Conservation (phyloP, 2,329 filamentous ascomycete species). For the Pezicula neosporulosa region DNA sequence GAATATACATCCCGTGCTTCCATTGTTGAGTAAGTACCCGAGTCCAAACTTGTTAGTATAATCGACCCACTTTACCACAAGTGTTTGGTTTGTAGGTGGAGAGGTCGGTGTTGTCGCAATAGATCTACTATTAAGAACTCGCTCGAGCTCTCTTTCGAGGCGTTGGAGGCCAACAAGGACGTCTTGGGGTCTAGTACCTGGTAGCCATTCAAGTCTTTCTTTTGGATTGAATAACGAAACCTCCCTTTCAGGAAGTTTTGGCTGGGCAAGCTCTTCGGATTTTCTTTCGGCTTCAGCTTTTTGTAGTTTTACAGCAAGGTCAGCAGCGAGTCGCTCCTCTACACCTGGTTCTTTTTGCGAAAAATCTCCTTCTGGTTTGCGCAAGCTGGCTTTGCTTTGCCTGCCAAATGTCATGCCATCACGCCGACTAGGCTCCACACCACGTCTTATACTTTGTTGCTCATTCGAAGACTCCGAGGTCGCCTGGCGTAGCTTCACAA, state of each 20-base stretch:
- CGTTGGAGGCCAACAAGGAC: conserved; percentile 52
- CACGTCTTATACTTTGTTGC: background rate
- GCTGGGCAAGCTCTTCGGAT: conserved; percentile 22
- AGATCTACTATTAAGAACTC: conserved; percentile 59
- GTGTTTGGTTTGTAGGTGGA: conserved; percentile 53
- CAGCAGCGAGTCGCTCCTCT: conserved; percentile 25
- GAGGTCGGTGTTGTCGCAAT: conserved; percentile 58
- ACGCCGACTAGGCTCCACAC: conserved; percentile 10
- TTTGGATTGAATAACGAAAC: conserved; percentile 47
- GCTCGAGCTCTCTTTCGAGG: conserved; percentile 58
- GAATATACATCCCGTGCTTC: conserved; percentile 69
- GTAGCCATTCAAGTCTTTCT: conserved; percentile 47
- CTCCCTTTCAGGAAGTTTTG: conserved; percentile 34
- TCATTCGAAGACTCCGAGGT: conserved; percentile 1
- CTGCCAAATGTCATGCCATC: conserved; percentile 9
- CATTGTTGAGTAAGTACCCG: conserved; percentile 79
- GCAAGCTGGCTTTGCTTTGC: background rate
- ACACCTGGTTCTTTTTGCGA: conserved; percentile 21
- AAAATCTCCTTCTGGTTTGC: conserved; percentile 8
- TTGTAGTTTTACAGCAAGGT: conserved; percentile 24
- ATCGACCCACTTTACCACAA: conserved; percentile 80
- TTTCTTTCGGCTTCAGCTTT: conserved; percentile 17
- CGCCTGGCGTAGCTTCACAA: conserved; percentile 14
- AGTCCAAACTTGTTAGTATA: conserved; percentile 85
- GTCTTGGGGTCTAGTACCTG: conserved; percentile 53